Base-by-base conservation (phyloP, 148 eudicot genomes). In the Euryodendron excelsum region DNA sequence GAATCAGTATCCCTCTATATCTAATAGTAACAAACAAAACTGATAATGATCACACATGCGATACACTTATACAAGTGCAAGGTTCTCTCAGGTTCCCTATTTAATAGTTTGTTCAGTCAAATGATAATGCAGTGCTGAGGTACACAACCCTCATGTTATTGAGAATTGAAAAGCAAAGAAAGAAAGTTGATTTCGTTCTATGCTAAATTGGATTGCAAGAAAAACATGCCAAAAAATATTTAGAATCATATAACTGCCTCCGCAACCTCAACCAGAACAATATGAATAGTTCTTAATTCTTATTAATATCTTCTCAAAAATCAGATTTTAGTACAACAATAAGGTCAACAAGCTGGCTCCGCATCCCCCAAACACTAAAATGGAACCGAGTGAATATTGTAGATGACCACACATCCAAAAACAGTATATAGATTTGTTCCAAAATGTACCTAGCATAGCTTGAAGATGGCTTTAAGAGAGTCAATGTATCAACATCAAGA, bases 361-460 rank as follows among this genome's bases (percentile, higher is more conserved):
- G 33, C 33, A 63, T 8, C 17, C 20, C 15, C 20, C 2, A 31
- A 18, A 33, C 68, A 11, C 18, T n/a, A n/a, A 63, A 37, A 37
- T 63, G 33, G 39, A 37, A 63, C 33, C 18, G 41, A 37, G 14
- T 33, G 68, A 63, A 63, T 37, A 63, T 6, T 21, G 41, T 33
- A 33, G 7, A n/a, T 18, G 68, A 63, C 30, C 39, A 37, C 10
- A n/a, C 30, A 30, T 31, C 30, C 71, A 41, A 39, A n/a, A 12
- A 68, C 12, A 39, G 6, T 21, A n/a, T 14, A 55, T 37, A 73
- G n/a, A 34, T 34, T n/a, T 37, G 47, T 55, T 55, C 34, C 23
- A n/a, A 30, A 74, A 36, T 63, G 31, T 74, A 74, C 77, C 77
- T 74, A 25, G 77, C 33, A 39, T 74, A 30, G 66, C 77, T 74